Base-by-base conservation (phyloP, 768 basidiomycete genomes). In the Termitomyces sp. region DNA sequence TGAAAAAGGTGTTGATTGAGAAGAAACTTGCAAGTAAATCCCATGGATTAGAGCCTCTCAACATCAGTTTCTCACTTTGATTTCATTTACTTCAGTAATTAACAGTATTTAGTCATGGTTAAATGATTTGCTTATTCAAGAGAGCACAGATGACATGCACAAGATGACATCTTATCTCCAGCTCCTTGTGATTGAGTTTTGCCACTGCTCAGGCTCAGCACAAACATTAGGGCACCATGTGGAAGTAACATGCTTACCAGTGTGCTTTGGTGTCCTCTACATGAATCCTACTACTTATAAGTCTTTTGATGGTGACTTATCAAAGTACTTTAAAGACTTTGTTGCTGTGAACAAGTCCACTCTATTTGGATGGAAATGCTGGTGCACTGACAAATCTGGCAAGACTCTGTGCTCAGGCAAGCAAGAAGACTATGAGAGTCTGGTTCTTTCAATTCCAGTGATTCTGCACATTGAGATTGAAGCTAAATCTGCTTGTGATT, bases 71-170 rank as follows among this genome's bases (percentile, higher is more conserved):
- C 4, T 37, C 9, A 3, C 18, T 22, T 27, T 2, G 3, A 4
- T 30, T 5, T 46, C 22, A 16, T 5, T 7, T 26, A 24, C 2
- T 16, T 6, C 2, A 14, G 1, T 37, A 12, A 37, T 37, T 32
- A 10, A 30, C 14, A 5, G 5, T 32, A 22, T 34, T 4, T 13
- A 57, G 56, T 57, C 56, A 2, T 57, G 56, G 56, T n/a, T 57
- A 8, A 57, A 58, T 46, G 50, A 58, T 33, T 27, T 58, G 6
- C 51, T 58, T 37, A 42, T 16, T 10, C 26, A 52, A 14, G 57
- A 52, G 20, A 16, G 32, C 12, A 51, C 43, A 27, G 40, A 7
- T 7, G 18, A 33, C 13, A 14, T 16, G 0, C 26, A 43, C 14
- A 14, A 9, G 26, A n/a, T 36, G 3, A 47, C 44, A 30, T 36